Evolutionary conservation across 2,329 filamentous ascomycete species (phyloP).

Genomic region (Emergomyces orientalis): DNA sequence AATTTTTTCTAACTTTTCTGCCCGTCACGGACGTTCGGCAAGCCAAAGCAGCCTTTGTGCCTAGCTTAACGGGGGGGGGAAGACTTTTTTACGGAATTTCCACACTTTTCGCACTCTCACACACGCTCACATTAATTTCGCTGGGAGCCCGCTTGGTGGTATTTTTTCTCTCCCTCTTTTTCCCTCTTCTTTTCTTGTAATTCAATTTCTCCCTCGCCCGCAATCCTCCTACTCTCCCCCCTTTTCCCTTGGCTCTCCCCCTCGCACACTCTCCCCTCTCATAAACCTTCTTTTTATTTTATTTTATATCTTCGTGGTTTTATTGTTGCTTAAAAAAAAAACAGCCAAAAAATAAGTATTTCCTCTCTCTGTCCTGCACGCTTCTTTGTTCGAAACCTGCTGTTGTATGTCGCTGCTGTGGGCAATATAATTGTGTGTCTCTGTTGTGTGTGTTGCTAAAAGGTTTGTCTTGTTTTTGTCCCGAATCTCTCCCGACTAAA

Average conservation of each 20-base stretch:
- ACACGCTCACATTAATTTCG: neutral
- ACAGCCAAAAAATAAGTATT: neutral
- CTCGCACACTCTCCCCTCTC: neutral
- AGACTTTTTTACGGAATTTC: neutral
- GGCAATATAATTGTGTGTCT: neutral
- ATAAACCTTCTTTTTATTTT: neutral
- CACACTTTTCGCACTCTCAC: neutral
- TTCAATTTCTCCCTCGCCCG: too few relatives aligned
- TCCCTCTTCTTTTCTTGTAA: neutral
- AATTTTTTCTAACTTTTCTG: neutral
- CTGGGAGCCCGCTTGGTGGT: neutral
- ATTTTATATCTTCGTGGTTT: too few relatives aligned
- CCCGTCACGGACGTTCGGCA: slow-evolving; percentile 8
- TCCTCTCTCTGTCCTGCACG: neutral
- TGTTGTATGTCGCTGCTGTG: slow-evolving; percentile 8
- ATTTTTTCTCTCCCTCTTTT: neutral
- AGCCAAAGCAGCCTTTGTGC: neutral
- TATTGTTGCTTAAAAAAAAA: neutral
- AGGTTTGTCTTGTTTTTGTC: slow-evolving; percentile 2
- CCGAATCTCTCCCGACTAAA: slow-evolving; percentile 1
- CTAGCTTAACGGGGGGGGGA: neutral
- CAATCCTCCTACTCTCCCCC: neutral
- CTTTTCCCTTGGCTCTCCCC: neutral
- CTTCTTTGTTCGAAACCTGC: neutral
- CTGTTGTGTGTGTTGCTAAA: slow-evolving; percentile 1